Conservation (phyloP, 225 moss, liverwort and hornwort genomes). For the Asterella californica region DNA sequence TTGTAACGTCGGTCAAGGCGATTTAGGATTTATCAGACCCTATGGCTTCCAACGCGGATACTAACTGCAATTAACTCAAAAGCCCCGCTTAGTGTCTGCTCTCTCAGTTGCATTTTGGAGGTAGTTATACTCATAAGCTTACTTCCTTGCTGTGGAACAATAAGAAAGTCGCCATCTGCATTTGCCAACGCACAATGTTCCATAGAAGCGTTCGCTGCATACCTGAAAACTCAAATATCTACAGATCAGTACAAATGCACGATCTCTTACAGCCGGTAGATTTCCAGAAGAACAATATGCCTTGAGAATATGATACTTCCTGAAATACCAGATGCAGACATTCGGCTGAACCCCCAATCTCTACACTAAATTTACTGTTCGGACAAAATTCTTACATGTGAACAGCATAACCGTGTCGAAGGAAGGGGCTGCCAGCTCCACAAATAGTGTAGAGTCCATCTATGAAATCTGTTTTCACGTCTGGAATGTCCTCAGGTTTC, state of each 20-base stretch:
- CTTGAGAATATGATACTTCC: too few species aligned
- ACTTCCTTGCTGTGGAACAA: constrained; percentile 90
- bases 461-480: constrained; percentile 52
- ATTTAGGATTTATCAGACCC: not conserved
- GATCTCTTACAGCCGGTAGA: not conserved
- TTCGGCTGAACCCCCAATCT: not conserved
- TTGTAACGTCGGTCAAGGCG: not conserved
- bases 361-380: not conserved
- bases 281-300: not conserved
- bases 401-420: constrained; percentile 87
- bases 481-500: constrained; percentile 63
- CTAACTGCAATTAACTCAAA: not conserved
- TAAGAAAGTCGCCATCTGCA: constrained; percentile 87
- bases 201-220: constrained; percentile 77
- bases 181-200: constrained; percentile 82
- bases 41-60: not conserved
- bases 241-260: not conserved
- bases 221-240: constrained; percentile 39
- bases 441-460: constrained; percentile 85
- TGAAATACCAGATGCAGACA: not conserved
- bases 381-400: constrained; percentile 54
- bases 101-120: not conserved
- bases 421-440: constrained; percentile 86
- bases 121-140: constrained; percentile 26
- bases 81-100: too few species aligned